Base-by-base conservation (phyloP, 1,284 basidiomycete genomes). In the Somion occarium region DNA sequence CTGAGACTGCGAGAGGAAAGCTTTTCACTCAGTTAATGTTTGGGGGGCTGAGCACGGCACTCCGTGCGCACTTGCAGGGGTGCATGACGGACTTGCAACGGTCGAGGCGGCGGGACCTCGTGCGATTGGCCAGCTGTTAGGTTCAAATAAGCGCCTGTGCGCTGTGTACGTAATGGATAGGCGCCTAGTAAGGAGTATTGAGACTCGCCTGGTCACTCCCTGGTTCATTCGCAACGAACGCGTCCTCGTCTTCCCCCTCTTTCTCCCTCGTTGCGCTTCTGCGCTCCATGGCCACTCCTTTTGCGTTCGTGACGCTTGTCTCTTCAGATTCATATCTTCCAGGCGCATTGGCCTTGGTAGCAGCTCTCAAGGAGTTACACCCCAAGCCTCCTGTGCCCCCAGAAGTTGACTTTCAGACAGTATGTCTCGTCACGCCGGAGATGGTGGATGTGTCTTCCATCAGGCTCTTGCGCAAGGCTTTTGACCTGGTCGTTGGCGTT, bases 341-440 rank as follows among this genome's bases (percentile, higher is more conserved):
- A 37, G 96, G 96, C 50, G 93, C 91, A 19, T 85, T 98, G 56
- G 83, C 91, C 51, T 75, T 93, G 58, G 88, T 85, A 34, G 88
- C 89, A 51, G 90, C 93, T 37, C 78, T 98, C 57, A 80, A 78
- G 52, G 89, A 93, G 53, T 69, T 94, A 19, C 91, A 94, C 63
- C 78, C 80, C 22, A 63, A 64, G 46, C 78, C 81, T 24, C 64
- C 76, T n/a, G 61, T 64, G 43, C 67, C 70, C 23, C 82, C 82
- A 41, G 76, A 88, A 58, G 73, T 85, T 55, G 69, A 77, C 45
- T 95, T 91, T 63, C 80, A 94, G 61, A 89, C 88, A n/a, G 84
- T 94, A 56, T 97, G 93, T 69, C 75, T 99, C 44, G 91, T 96
- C 56, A 96, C 95, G 3, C 94, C 96, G 47, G 91, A 95, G 64